phyloP scores from a whole-genome alignment of 257 asterid genomes.

The Agastache rugosa region DNA sequence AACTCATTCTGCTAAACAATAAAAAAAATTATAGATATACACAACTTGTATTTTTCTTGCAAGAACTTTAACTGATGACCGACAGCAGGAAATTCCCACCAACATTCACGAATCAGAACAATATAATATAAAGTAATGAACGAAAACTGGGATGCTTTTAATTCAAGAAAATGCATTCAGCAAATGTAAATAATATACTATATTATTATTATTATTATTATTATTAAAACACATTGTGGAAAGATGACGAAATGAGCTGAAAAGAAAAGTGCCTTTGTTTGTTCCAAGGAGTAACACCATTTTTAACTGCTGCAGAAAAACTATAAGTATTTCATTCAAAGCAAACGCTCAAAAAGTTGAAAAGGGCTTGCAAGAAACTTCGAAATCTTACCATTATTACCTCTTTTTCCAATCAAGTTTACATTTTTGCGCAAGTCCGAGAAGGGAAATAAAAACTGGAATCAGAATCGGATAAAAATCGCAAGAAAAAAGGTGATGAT shows the following conservation, averaged over 20 bases:
- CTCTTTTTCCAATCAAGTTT: background rate
- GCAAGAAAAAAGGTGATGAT: background rate
- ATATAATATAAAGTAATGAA: constrained; percentile 1
- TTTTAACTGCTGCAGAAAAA: background rate
- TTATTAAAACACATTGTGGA: background rate
- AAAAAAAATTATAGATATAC: background rate
- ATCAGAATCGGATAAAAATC: background rate
- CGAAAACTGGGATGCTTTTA: background rate
- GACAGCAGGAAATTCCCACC: constrained; percentile 47
- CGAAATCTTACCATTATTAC: constrained; percentile 9
- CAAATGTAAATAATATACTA: background rate
- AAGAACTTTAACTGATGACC: constrained; percentile 29
- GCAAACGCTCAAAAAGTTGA: constrained; percentile 23
- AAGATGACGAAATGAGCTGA: background rate
- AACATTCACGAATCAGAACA: constrained; percentile 38
- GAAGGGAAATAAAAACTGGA: constrained; percentile 14
- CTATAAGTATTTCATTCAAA: background rate
- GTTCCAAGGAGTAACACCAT: background rate
- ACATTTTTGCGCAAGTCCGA: background rate
- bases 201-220: too few species aligned
- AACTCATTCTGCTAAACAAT: constrained; percentile 18
- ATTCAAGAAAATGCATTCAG: constrained; percentile 21
- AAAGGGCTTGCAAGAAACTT: constrained; percentile 31
- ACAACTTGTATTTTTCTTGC: background rate
- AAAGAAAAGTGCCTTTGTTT: constrained; percentile 19